These are phyloP conservation scores for Orbilia brochopaga DNA, from an alignment of 2,329 filamentous ascomycete species.

Conservation along the genomic window DNA sequence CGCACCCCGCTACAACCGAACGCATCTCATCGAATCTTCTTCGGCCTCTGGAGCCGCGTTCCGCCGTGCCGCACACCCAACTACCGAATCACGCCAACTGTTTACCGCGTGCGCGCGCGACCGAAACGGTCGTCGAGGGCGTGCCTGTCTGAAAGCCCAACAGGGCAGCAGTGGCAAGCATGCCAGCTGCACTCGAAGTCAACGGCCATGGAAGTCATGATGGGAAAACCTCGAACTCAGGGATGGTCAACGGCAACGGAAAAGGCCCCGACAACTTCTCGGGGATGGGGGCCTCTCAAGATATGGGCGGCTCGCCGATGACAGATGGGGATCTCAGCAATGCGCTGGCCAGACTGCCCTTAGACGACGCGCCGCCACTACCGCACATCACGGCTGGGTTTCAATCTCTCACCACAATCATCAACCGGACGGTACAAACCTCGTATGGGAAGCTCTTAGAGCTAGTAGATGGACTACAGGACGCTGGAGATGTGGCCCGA, in stretches of 20 bases:
- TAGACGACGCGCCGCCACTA: conserved; percentile 48
- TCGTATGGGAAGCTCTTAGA: conserved; percentile 79
- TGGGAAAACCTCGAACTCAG: conserved; percentile 42
- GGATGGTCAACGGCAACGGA: conserved; percentile 41
- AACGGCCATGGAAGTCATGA: conserved; percentile 50
- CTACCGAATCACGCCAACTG: conserved; percentile 15
- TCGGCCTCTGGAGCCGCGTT: neutral
- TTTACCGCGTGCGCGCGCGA: conserved; percentile 49
- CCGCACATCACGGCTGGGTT: conserved; percentile 76
- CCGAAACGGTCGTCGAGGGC: conserved; percentile 46
- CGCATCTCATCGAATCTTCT: neutral
- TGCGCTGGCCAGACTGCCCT: conserved; percentile 23
- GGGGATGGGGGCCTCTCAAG: conserved; percentile 38
- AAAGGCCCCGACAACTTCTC: conserved; percentile 45
- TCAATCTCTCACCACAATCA: conserved; percentile 74
- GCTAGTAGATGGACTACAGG: conserved; percentile 52
- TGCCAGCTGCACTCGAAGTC: conserved; percentile 51
- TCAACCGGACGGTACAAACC: conserved; percentile 79
- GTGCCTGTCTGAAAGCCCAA: conserved; percentile 39
- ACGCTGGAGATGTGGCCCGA: conserved; percentile 69
- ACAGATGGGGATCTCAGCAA: conserved; percentile 34
- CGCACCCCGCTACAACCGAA: neutral
- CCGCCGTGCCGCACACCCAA: conserved; percentile 10
- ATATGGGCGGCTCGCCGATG: conserved; percentile 41
- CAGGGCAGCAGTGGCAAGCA: conserved; percentile 47